Evolutionary conservation across 2,329 filamentous ascomycete genomes (phyloP).

Genomic region (Ceratocystis smalleyi): DNA sequence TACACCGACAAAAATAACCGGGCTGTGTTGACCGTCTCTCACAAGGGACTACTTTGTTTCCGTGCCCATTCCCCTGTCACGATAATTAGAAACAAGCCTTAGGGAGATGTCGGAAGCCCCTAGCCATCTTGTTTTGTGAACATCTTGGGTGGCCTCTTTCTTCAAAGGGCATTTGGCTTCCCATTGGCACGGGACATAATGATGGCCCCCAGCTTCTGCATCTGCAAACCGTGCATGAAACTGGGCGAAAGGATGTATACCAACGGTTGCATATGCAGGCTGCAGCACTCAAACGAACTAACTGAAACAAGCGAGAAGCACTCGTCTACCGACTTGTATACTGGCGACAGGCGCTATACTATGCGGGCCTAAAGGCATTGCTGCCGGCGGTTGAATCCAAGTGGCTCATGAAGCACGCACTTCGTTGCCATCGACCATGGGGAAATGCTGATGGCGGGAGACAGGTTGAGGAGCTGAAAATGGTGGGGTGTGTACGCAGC

Average conservation of each 20-base stretch:
- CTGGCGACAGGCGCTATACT: neutral
- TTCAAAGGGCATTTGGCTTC: neutral
- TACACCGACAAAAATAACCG: neutral
- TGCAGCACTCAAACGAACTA: neutral
- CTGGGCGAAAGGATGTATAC: neutral
- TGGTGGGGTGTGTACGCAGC: neutral
- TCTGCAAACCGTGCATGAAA: neutral
- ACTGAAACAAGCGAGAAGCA: constrained; percentile 2
- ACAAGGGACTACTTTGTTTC: neutral
- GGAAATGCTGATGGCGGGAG: neutral
- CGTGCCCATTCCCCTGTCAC: neutral
- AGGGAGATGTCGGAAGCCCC: neutral
- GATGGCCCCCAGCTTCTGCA: neutral
- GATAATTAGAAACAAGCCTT: neutral
- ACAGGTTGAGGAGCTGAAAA: neutral
- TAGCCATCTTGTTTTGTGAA: neutral
- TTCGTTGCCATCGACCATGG: neutral
- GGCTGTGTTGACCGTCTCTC: neutral
- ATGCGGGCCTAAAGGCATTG: neutral
- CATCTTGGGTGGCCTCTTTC: constrained; percentile 1
- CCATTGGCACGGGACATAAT: neutral
- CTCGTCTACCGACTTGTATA: neutral
- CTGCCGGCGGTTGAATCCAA: neutral
- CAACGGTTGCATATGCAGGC: neutral
- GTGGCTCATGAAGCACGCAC: neutral